phyloP scores from a whole-genome alignment of 139 green algal genomes.

The Chlorella sp. region DNA sequence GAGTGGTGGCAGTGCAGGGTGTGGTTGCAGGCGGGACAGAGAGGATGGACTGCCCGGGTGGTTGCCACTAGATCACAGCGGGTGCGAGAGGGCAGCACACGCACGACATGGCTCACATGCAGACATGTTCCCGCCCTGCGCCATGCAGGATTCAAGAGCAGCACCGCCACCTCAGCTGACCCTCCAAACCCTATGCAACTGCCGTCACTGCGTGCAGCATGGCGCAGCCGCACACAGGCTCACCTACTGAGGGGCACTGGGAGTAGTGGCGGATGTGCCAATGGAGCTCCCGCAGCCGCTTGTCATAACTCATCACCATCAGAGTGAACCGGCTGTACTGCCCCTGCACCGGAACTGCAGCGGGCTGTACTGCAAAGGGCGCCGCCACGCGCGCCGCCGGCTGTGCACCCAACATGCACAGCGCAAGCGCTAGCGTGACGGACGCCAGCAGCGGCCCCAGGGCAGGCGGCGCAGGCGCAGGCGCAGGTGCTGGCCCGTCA shows the following conservation, averaged over 20 bases:
- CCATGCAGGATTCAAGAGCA: too few species aligned
- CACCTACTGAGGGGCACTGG: conserved; percentile 55
- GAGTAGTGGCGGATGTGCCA: conserved; percentile 57
- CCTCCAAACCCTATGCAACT: too few species aligned
- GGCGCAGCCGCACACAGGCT: neutral
- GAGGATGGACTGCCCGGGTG: too few species aligned
- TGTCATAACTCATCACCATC: conserved; percentile 50
- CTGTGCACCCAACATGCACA: neutral
- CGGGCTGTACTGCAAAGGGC: neutral
- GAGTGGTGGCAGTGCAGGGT: neutral
- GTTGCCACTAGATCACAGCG: neutral
- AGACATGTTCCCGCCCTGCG: too few species aligned
- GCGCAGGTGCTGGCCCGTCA: neutral
- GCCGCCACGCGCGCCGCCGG: neutral
- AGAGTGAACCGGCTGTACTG: conserved; percentile 34
- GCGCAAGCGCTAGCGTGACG: neutral
- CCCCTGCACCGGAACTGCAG: conserved; percentile 32
- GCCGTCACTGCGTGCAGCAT: neutral
- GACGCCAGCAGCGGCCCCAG: neutral
- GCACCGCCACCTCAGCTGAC: too few species aligned
- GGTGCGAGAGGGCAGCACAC: neutral
- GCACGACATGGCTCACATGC: too few species aligned
- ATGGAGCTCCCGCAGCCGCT: conserved; percentile 43
- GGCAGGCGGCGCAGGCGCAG: neutral
- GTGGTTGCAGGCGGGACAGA: neutral